Percentiles rank a stretch among this genome's conserved stretches.
Conservation (phyloP, 257 asterid genomes). For the Solanum lignicaule region DNA sequence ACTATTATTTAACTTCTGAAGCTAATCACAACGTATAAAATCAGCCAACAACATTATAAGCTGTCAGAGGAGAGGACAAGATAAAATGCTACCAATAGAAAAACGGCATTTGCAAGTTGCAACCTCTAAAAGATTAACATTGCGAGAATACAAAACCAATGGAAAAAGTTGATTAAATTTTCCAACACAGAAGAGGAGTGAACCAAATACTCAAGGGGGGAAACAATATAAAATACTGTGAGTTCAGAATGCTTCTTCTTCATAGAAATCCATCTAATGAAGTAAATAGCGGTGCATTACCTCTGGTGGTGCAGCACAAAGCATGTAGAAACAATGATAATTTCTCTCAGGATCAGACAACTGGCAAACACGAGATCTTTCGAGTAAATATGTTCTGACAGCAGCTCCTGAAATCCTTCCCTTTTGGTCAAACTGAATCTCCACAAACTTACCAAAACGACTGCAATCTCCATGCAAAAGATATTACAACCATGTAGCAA, state of each 20-base stretch:
- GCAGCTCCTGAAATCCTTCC: slow-evolving; percentile 99
- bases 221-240: background rate
- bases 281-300: slow-evolving; percentile 22
- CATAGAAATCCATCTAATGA: background rate
- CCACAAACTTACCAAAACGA: slow-evolving; percentile 99
- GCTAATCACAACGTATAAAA: background rate
- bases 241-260: background rate
- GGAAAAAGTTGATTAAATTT: background rate
- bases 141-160: background rate
- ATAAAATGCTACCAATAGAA: background rate
- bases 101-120: background rate
- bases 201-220: background rate
- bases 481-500: slow-evolving; percentile 8
- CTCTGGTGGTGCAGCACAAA: slow-evolving; percentile 96
- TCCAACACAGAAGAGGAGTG: background rate
- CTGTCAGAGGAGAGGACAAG: background rate
- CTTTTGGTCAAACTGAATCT: slow-evolving; percentile 81
- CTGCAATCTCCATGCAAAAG: slow-evolving; percentile 31
- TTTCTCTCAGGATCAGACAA: slow-evolving; percentile 98
- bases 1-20: background rate
- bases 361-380: slow-evolving; percentile 99
- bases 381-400: slow-evolving; percentile 94
- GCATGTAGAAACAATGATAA: slow-evolving; percentile 98
- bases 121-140: background rate
- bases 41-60: background rate